A percentile compares a stretch with the other conserved stretches of the same genome.
Evolutionary conservation across 2,329 filamentous ascomycete genomes (phyloP).

Genomic region (Colletotrichum sojae): DNA sequence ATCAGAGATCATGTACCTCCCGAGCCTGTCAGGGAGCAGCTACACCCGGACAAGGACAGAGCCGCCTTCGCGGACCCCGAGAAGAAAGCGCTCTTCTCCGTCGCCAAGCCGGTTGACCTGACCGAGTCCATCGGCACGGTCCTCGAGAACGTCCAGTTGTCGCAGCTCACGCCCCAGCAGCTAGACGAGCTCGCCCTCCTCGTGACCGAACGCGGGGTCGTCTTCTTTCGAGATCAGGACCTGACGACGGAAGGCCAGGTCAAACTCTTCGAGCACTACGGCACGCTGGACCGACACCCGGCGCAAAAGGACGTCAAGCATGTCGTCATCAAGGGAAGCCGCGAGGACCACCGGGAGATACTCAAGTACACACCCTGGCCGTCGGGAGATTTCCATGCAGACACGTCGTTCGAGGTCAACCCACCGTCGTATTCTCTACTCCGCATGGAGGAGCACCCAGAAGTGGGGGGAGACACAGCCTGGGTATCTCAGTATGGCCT

Average conservation of each 20-base stretch:
- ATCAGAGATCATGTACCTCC: constrained; percentile 57
- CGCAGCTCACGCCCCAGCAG: constrained; percentile 58
- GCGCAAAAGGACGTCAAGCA: constrained; percentile 60
- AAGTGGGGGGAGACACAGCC: constrained; percentile 62
- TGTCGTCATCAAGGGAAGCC: constrained; percentile 60
- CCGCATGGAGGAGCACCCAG: constrained; percentile 64
- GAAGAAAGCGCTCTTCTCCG: constrained; percentile 58
- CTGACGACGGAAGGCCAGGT: constrained; percentile 60
- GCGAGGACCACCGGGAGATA: constrained; percentile 60
- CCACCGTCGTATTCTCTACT: constrained; percentile 66
- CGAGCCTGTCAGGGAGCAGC: constrained; percentile 51
- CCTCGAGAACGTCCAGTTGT: constrained; percentile 58
- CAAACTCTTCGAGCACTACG: constrained; percentile 63
- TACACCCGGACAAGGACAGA: constrained; percentile 52
- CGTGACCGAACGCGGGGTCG: constrained; percentile 61
- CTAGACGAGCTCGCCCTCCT: constrained; percentile 66
- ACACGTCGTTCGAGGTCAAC: constrained; percentile 66
- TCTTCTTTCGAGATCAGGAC: constrained; percentile 64
- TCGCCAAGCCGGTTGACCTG: constrained; percentile 55
- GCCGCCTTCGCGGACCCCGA: constrained; percentile 60
- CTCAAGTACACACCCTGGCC: constrained; percentile 63
- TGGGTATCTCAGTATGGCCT: constrained; percentile 63
- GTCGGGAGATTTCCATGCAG: constrained; percentile 62
- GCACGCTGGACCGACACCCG: constrained; percentile 62
- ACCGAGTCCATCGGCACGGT: constrained; percentile 60